phyloP scores from a whole-genome alignment of 2,329 filamentous ascomycete genomes.

The Reticulascus tulasneorum region DNA sequence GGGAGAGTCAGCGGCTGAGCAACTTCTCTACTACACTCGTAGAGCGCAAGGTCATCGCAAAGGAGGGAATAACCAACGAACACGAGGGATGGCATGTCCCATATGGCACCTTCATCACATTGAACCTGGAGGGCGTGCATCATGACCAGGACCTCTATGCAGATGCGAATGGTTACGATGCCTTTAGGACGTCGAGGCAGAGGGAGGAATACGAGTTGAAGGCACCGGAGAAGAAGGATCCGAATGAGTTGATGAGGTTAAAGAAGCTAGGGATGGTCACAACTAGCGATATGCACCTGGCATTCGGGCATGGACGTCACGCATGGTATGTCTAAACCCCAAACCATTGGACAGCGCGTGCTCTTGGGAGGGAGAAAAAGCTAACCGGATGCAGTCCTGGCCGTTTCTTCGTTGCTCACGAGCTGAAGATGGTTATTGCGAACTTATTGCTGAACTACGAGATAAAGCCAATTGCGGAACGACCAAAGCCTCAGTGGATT shows the following conservation, averaged over 20 bases:
- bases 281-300: conserved; percentile 45
- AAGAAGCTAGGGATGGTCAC: conserved; percentile 49
- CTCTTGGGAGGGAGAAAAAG: neutral
- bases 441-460: conserved; percentile 51
- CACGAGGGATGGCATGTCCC: conserved; percentile 42
- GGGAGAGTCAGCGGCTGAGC: conserved; percentile 48
- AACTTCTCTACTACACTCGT: conserved; percentile 42
- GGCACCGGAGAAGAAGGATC: conserved; percentile 21
- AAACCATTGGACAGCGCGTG: neutral
- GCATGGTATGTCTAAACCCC: conserved; percentile 30
- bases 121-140: conserved; percentile 41
- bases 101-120: conserved; percentile 35
- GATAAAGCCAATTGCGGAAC: conserved; percentile 33
- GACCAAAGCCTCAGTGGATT: conserved; percentile 38
- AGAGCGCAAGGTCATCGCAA: conserved; percentile 40
- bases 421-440: conserved; percentile 51
- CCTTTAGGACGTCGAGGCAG: conserved; percentile 43
- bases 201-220: conserved; percentile 33
- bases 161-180: conserved; percentile 39
- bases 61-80: conserved; percentile 30
- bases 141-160: conserved; percentile 42
- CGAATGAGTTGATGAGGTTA: conserved; percentile 25
- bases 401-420: conserved; percentile 52
- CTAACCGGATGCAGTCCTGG: conserved; percentile 34
- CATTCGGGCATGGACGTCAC: conserved; percentile 56